Evolutionary conservation across 2,329 filamentous ascomycete genomes (phyloP).

Genomic region (Pestalotiopsis sp.): DNA sequence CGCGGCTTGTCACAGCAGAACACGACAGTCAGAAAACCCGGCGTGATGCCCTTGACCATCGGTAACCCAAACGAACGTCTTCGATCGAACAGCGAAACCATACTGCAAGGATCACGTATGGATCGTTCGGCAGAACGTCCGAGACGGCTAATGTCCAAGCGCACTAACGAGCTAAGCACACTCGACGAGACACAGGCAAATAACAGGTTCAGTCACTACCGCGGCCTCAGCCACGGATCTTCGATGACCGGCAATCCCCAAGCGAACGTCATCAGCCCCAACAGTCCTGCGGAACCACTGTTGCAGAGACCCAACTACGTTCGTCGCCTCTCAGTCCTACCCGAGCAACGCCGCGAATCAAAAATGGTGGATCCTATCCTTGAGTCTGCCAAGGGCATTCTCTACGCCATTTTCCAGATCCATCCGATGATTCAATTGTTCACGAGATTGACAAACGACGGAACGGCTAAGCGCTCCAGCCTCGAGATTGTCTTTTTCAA

Average conservation of each 20-base stretch:
- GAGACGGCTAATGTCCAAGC: conserved; percentile 63
- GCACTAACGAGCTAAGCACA: conserved; percentile 62
- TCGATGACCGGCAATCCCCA: conserved; percentile 59
- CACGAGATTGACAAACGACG: conserved; percentile 63
- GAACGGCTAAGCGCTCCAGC: conserved; percentile 62
- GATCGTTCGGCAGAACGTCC: conserved; percentile 58
- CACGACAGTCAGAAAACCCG: conserved; percentile 66
- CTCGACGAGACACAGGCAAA: conserved; percentile 65
- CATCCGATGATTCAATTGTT: conserved; percentile 70
- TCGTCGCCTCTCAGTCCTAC: conserved; percentile 63
- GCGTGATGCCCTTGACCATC: conserved; percentile 71
- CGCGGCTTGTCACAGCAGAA: conserved; percentile 73
- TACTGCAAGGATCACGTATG: conserved; percentile 49
- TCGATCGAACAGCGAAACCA: conserved; percentile 66
- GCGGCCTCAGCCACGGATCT: conserved; percentile 69
- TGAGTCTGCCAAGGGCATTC: conserved; percentile 67
- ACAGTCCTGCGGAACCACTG: conserved; percentile 60
- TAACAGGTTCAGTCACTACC: conserved; percentile 68
- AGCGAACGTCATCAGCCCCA: conserved; percentile 53
- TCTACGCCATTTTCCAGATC: conserved; percentile 69
- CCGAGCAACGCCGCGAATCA: conserved; percentile 65
- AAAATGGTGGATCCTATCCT: conserved; percentile 62
- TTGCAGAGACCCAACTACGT: conserved; percentile 65
- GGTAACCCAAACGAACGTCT: conserved; percentile 70
- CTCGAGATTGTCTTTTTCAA: conserved; percentile 71